phyloP scores from a whole-genome alignment of 768 basidiomycete species.

The Tylopilus felleus region DNA sequence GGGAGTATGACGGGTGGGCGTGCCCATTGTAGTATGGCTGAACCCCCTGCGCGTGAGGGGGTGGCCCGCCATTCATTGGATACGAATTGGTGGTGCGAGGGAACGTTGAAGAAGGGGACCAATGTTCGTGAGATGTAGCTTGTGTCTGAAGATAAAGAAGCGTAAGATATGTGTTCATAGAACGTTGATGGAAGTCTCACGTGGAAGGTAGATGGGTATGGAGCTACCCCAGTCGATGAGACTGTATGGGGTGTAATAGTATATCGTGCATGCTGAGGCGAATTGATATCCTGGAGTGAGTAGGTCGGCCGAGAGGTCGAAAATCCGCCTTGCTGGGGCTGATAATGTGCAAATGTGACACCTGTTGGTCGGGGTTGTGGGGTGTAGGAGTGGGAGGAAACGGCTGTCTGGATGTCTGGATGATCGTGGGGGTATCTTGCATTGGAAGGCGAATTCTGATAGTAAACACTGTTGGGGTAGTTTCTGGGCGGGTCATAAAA shows the following conservation, averaged over 20 bases:
- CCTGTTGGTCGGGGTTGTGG: conserved; percentile 22
- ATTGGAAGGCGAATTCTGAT: conserved; percentile 13
- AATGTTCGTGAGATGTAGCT: conserved; percentile 21
- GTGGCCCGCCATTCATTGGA: conserved; percentile 16
- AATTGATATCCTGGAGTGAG: conserved; percentile 17
- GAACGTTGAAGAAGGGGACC: conserved; percentile 23
- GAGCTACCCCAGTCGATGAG: conserved; percentile 11
- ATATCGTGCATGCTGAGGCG: conserved; percentile 18
- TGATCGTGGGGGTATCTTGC: conserved; percentile 25
- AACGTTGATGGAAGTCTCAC: conserved; percentile 10
- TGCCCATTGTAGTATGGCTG: conserved; percentile 29
- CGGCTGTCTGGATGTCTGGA: conserved; percentile 15
- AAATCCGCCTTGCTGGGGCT: conserved; percentile 36
- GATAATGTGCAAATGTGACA: conserved; percentile 38
- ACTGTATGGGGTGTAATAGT: conserved; percentile 15
- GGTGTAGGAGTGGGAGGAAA: conserved; percentile 14
- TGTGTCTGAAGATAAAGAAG: conserved; percentile 6
- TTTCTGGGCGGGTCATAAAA: conserved; percentile 16
- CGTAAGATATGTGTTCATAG: background rate
- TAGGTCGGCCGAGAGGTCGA: conserved; percentile 33
- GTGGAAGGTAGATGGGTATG: conserved; percentile 27
- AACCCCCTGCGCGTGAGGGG: conserved; percentile 18
- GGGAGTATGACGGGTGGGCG: conserved; percentile 25
- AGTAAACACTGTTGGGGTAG: conserved; percentile 14
- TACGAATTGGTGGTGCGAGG: conserved; percentile 22